phyloP scores from a whole-genome alignment of 305 asterid genomes.

The Fraxinus ornus region DNA sequence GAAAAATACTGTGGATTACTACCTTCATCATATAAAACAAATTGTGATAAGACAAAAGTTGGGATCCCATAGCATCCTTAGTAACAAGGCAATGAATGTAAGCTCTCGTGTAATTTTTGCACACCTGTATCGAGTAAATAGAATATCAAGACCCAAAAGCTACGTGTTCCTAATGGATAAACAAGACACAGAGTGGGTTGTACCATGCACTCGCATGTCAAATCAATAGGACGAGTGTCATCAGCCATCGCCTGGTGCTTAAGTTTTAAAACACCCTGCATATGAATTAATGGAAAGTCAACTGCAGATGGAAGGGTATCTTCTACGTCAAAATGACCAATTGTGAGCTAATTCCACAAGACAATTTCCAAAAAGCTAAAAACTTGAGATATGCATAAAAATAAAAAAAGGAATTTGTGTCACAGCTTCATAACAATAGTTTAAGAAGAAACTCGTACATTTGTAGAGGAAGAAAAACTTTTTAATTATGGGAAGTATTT shows the following conservation, averaged over 20 bases:
- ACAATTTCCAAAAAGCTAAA: not conserved
- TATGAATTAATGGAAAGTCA: slow-evolving; percentile 5
- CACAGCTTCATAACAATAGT: not conserved
- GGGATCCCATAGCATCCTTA: slow-evolving; percentile 98
- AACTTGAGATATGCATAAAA: not conserved
- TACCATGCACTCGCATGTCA: slow-evolving; percentile 90
- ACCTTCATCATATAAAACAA: slow-evolving; percentile 57
- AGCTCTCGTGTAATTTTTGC: slow-evolving; percentile 86
- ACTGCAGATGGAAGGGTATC: not conserved
- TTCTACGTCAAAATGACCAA: not conserved
- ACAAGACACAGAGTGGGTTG: slow-evolving; percentile 20
- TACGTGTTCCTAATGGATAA: not conserved
- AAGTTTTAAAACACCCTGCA: slow-evolving; percentile 89
- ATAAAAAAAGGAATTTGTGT: not conserved
- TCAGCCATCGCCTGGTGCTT: slow-evolving; percentile 79
- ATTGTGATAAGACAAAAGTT: slow-evolving; percentile 62
- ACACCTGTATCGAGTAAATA: slow-evolving; percentile 53
- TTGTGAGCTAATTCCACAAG: not conserved
- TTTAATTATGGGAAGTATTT: not conserved
- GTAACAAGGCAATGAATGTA: slow-evolving; percentile 93
- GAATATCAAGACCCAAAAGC: slow-evolving; percentile 5
- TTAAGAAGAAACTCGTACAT: not conserved
- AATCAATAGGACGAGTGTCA: slow-evolving; percentile 81
- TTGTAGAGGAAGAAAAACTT: not conserved
- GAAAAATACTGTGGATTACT: not conserved